Conservation (phyloP, 257 asterid genomes). For the Solanum rostratum region DNA sequence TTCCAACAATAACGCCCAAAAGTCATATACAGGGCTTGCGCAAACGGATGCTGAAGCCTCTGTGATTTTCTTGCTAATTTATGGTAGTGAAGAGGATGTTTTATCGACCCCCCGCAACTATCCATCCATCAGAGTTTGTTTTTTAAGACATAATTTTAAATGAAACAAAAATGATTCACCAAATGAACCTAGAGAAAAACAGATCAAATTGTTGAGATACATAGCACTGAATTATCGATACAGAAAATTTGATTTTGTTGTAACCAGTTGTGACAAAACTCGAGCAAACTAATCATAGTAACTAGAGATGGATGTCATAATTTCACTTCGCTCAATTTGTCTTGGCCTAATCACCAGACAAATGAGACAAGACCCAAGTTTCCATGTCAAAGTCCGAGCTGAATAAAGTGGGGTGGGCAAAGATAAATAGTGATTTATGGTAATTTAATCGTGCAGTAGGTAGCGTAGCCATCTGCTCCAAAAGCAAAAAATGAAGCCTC, state of each 20-base stretch:
- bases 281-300: not conserved
- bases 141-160: not conserved
- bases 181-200: not conserved
- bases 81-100: not conserved
- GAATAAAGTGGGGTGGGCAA: not conserved
- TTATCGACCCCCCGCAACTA: not conserved
- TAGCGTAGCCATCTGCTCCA: not conserved
- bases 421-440: not conserved
- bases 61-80: not conserved
- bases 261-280: not conserved
- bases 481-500: not conserved
- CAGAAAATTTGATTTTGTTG: not conserved
- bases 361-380: not conserved
- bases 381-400: not conserved
- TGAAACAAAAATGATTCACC: not conserved
- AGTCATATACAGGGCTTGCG: not conserved
- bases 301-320: not conserved
- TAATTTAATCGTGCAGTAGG: not conserved
- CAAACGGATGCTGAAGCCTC: not conserved
- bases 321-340: not conserved
- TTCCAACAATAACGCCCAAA: not conserved
- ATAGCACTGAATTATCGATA: not conserved
- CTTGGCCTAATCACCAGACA: not conserved
- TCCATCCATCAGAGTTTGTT: not conserved
- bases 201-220: not conserved